Evolutionary conservation across 257 asterid species (phyloP), one percentile per base, ranked within the genome.

Genomic region (Oldenlandia corymbosa): DNA sequence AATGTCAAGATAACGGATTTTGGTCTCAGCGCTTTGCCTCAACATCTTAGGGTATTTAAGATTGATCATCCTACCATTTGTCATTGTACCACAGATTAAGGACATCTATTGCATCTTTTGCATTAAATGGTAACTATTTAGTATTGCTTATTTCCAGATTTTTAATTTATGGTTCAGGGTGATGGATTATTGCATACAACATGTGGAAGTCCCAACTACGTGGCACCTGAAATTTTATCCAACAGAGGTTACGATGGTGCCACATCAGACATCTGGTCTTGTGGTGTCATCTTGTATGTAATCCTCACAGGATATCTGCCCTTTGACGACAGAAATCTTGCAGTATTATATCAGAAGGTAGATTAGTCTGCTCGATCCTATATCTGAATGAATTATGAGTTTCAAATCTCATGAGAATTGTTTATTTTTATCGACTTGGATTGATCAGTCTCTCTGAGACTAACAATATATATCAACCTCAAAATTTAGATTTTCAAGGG

Each of bases 121-220:
- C n/a, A n/a, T n/a, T n/a, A n/a, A n/a, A n/a, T n/a, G n/a, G n/a
- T n/a, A n/a, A n/a, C n/a, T n/a, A n/a, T n/a, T n/a, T n/a, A n/a
- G n/a, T n/a, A n/a, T n/a, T n/a, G n/a, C 4, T 34, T 34, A 48
- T 2, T 48, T 4, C 10, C 10, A 27, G 2, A 11, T 21, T 50
- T 17, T 27, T 49, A 27, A 16, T 4, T 9, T 8, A 0, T 18
- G 14, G 60, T 62, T 62, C 78, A 92, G 99, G 95, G 78, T 34
- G 99, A 93, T 60, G 99, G 99, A 39, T 79, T 93, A 71, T 56
- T 93, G 78, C 99, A 93, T 69, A 93, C 99, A 58, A 87, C 97
- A 39, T 93, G 99, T 48, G 99, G 99, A 70, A 93, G 97, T 87
- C 99, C 99, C 71, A 93, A 93, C 68, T 93, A 93, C 52, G 99